Evolutionary conservation across 2,329 filamentous ascomycete species (phyloP).

Genomic region (Beauveria bassiana): DNA sequence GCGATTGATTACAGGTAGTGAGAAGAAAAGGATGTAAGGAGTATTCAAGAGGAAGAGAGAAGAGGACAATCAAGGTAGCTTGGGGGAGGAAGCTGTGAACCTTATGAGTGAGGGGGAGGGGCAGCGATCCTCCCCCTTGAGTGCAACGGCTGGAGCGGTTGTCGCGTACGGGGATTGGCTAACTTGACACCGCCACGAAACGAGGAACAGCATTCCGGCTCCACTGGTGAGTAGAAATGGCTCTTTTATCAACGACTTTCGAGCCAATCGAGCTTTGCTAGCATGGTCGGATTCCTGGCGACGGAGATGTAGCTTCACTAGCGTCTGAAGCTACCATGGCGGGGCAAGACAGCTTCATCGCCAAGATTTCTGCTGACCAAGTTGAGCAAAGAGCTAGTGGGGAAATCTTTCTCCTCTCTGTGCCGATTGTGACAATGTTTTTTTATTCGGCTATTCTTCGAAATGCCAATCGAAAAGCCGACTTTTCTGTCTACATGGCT

Average conservation of each 20-base stretch:
- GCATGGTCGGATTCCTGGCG: not conserved
- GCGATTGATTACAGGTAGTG: not conserved
- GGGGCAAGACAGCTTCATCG: slow-evolving; percentile 1
- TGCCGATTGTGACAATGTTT: rapidly evolving
- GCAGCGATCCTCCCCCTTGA: not conserved
- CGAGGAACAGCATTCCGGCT: not conserved
- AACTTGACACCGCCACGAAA: slow-evolving; percentile 2
- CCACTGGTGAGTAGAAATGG: not conserved
- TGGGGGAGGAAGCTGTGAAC: not conserved
- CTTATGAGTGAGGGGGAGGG: not conserved
- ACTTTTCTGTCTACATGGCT: not conserved
- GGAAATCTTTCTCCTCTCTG: not conserved
- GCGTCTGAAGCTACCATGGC: not conserved
- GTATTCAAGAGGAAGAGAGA: not conserved
- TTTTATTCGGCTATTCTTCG: not conserved
- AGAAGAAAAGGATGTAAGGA: not conserved
- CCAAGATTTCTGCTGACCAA: not conserved
- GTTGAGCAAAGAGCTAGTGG: not conserved
- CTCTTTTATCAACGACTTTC: not conserved
- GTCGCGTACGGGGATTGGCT: no score
- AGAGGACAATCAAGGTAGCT: not conserved
- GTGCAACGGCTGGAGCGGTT: no score
- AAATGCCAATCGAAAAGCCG: not conserved
- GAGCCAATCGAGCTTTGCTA: not conserved
- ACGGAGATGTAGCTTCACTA: not conserved